Conservation (phyloP, 2,329 filamentous ascomycete species). For the Harringtonia aguacate region DNA sequence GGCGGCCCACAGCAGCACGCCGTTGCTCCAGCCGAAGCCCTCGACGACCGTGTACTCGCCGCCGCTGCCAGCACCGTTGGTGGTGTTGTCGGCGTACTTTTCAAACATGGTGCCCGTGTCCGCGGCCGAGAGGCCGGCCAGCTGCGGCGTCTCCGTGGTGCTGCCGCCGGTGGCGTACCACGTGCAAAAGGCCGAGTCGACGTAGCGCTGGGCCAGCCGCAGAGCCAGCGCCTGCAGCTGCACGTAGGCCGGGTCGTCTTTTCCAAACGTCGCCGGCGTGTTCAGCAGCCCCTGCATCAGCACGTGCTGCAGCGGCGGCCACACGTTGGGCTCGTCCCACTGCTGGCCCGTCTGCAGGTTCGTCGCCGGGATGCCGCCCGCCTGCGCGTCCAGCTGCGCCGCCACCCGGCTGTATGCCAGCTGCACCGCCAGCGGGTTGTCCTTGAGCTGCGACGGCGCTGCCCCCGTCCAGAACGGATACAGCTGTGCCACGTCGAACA, state of each 20-base stretch:
- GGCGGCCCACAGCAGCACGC: constrained; percentile 55
- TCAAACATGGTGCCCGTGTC: constrained; percentile 56
- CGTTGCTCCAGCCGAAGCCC: constrained; percentile 63
- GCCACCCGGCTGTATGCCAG: constrained; percentile 42
- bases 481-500: constrained; percentile 49
- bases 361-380: constrained; percentile 51
- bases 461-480: constrained; percentile 62
- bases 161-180: constrained; percentile 58
- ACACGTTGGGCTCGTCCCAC: constrained; percentile 62
- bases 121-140: constrained; percentile 31
- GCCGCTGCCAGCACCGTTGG: constrained; percentile 50
- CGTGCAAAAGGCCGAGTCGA: constrained; percentile 59
- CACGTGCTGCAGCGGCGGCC: constrained; percentile 56
- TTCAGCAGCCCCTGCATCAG: constrained; percentile 51
- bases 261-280: constrained; percentile 44
- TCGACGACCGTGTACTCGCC: constrained; percentile 61
- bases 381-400: constrained; percentile 36
- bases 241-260: constrained; percentile 40
- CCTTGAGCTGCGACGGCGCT: constrained; percentile 43
- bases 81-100: constrained; percentile 53
- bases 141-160: constrained; percentile 39
- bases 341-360: constrained; percentile 52
- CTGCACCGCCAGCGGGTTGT: constrained; percentile 47
- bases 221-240: constrained; percentile 45
- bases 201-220: constrained; percentile 50